Base-by-base conservation (phyloP, 2,329 filamentous ascomycete genomes). In the Trichoderma atrobrunneum region DNA sequence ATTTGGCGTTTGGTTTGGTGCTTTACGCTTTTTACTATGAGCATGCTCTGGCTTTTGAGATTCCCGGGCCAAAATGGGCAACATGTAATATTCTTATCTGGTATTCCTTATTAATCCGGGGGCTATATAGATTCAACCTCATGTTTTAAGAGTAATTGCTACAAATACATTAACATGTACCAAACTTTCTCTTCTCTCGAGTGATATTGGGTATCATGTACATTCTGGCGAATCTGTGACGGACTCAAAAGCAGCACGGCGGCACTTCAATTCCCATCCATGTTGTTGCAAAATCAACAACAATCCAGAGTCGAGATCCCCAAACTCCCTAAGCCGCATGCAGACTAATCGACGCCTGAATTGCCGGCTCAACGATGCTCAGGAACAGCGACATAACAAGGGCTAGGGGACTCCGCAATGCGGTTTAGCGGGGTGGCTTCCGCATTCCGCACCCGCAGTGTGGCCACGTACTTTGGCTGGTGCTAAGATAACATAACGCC, bases 1-100 rank as follows among this genome's bases (percentile, higher is more conserved):
- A 68, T 51, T 34, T 60, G 71, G 71, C 71, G 71, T 72, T 72
- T 61, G 69, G 43, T 43, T 68, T 68, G 65, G 57, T 67, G 65
- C 60, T 61, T 69, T 69, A 67, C 51, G 54, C 65, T 59, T 56
- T 72, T 62, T 43, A 56, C 60, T 39, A 65, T 72, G 57, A 57
- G 28, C 48, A 54, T 65, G 60, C 28, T 61, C 51, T 14, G 21
- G 69, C 51, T 26, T 16, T 54, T 57, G 32, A 28, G 21, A 51
- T 16, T 43, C 8, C 69, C 26, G 26, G 61, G 51, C 34, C 34
- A 71, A 21, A 36, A 66, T 30, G 69, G 61, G 54, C 64, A 54
- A 66, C 59, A 26, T 71, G 61, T 48, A 71, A 48, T 54, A 62
- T 70, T 51, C 24, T 24, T 70, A 39, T 32, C 7, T 54, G 28